Conservation (phyloP, 148 eudicot species). For the Camellia japonica region DNA sequence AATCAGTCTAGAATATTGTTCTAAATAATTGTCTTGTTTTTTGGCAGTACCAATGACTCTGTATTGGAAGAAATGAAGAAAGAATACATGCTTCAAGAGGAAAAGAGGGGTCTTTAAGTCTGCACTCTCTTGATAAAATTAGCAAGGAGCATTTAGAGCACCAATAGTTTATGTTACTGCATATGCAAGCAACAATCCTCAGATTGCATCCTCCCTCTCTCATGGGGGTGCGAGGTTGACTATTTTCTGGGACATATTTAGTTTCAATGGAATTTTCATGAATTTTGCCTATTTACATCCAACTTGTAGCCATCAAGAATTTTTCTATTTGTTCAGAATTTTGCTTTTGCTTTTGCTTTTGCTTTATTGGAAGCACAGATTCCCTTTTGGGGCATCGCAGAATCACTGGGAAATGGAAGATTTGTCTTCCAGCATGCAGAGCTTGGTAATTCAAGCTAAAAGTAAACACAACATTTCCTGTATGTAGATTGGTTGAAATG, state of each 20-base stretch:
- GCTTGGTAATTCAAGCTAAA: background rate
- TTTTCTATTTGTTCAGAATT: background rate
- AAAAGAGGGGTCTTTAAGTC: conserved; percentile 31
- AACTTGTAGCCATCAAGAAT: background rate
- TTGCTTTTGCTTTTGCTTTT: background rate
- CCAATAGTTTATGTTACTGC: background rate
- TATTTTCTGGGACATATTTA: background rate
- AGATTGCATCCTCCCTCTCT: background rate
- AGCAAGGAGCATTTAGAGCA: conserved; percentile 4
- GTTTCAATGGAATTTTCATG: background rate
- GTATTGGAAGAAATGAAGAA: conserved; percentile 62
- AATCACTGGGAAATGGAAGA: background rate
- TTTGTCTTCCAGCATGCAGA: background rate
- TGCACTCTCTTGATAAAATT: background rate
- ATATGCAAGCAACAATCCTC: background rate
- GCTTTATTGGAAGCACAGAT: no score
- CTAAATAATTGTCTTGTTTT: background rate
- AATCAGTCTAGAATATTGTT: background rate
- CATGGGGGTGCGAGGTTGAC: no score
- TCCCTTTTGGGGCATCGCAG: no score
- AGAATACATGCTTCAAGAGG: conserved; percentile 42
- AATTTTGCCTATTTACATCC: background rate
- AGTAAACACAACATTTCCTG: no score
- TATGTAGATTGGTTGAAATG: no score
- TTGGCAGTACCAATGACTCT: conserved; percentile 48